Base-by-base conservation (phyloP, 768 basidiomycete genomes). In the Auriscalpium microsporum region DNA sequence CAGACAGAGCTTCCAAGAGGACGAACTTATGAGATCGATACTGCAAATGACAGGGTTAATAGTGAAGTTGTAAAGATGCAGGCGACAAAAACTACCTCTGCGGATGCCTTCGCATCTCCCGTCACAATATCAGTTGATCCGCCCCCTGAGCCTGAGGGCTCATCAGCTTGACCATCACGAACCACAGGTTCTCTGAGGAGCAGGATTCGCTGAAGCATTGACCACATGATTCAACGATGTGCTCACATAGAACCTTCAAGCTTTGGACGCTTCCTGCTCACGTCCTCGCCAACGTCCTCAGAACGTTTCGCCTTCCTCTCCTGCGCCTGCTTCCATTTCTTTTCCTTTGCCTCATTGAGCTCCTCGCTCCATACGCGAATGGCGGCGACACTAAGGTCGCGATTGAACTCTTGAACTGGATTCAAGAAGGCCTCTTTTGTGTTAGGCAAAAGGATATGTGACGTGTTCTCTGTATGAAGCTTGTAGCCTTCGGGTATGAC, bases 361-460 rank as follows among this genome's bases (percentile, higher is more conserved):
- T 83, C 74, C 64, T 94, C 87, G 56, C 88, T 86, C 93, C 93
- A 99, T 4, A 84, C 82, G 34, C 84, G 77, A 54, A 99, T 97
- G 60, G 87, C 88, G 19, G 93, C 91, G 45, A 97, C 84, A 60
- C 90, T 93, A 47, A 91, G 69, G 71, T 99, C 96, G 40, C 96
- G 79, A 72, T 99, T 99, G 76, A 96, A 99, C 69, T 99, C 92
- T 67, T 99, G 96, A 11, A 97, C 87, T 7, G 96, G 95, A 67
- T 99, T 99, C 57, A 98, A 72, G 69, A 99, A 99, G 2, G 94
- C 91, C 55, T 89, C 87, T 59, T 91, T 88, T 53, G 72, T 72
- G 47, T 79, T 76, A 6, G 85, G 82, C 21, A 94, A 75, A 54
- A 96, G 78, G 65, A 97, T 88, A 64, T 81, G 82, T 0, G 89